Percentiles rank a stretch among this genome's conserved stretches.
Evolutionary conservation across 306 rosid genomes (phyloP).

Genomic region (Vachellia pachyceras): DNA sequence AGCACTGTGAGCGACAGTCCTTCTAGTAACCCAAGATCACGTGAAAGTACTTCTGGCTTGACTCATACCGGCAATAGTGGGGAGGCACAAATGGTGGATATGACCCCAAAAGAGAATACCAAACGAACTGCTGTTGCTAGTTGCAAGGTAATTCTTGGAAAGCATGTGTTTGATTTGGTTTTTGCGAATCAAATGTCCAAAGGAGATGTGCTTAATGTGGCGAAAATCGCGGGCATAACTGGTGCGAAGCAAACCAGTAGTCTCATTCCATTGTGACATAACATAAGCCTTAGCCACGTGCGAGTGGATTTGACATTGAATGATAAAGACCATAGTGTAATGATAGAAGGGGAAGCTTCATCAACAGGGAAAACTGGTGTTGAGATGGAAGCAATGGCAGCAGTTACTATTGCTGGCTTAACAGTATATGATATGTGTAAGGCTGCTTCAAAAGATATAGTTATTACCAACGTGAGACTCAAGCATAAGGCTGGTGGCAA

Average conservation of each 20-base stretch:
- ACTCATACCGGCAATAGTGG: conserved; percentile 76
- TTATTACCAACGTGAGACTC: conserved; percentile 70
- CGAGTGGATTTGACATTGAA: conserved; percentile 68
- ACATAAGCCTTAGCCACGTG: conserved; percentile 70
- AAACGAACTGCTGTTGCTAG: conserved; percentile 74
- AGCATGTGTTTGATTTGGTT: conserved; percentile 86
- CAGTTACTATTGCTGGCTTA: conserved; percentile 74
- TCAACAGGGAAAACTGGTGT: conserved; percentile 68
- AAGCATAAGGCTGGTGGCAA: conserved; percentile 84
- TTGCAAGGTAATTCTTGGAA: conserved; percentile 87
- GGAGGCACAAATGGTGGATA: conserved; percentile 94
- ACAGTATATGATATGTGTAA: conserved; percentile 96
- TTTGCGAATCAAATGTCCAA: conserved; percentile 60
- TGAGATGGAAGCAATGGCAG: conserved; percentile 97
- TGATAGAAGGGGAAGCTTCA: conserved; percentile 79
- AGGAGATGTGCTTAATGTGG: conserved; percentile 91
- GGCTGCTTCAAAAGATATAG: conserved; percentile 82
- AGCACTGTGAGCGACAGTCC: conserved; percentile 45
- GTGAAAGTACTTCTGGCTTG: conserved; percentile 47
- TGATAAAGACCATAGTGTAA: conserved; percentile 67
- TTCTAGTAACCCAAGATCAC: conserved; percentile 34
- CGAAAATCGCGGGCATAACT: conserved; percentile 86
- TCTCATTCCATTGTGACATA: conserved; percentile 85
- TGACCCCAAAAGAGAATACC: conserved; percentile 72
- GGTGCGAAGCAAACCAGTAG: conserved; percentile 87